Conservation (phyloP, 768 basidiomycete genomes). For the Boletus sensibilis region DNA sequence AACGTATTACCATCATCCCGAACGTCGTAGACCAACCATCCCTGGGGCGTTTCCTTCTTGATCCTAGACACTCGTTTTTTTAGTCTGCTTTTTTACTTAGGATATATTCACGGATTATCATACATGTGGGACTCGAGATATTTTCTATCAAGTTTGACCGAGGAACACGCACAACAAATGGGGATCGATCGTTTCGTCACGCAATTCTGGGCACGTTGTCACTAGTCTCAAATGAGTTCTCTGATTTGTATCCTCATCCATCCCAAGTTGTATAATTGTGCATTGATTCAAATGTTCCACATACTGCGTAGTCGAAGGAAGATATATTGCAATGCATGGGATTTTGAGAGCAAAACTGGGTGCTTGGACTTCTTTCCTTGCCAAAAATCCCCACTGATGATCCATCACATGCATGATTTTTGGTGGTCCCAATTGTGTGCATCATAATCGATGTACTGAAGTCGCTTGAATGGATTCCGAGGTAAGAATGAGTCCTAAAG, state of each 20-base stretch:
- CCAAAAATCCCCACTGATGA: no score
- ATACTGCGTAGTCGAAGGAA: no score
- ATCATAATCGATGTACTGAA: no score
- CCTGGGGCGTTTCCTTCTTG: constrained; percentile 55
- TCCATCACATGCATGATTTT: no score
- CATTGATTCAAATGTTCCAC: background rate
- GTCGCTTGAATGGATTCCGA: no score
- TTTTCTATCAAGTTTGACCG: background rate
- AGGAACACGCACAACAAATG: background rate
- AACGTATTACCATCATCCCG: constrained; percentile 88
- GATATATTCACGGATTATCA: constrained; percentile 5
- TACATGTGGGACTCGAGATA: background rate
- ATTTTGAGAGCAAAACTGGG: no score
- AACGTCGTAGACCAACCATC: constrained; percentile 49
- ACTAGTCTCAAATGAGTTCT: background rate
- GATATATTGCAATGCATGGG: background rate
- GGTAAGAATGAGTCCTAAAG: no score
- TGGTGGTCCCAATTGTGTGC: no score
- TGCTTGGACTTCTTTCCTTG: no score
- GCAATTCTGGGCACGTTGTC: background rate
- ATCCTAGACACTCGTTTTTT: background rate
- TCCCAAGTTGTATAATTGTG: no score
- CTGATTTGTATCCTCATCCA: background rate
- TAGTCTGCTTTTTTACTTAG: background rate
- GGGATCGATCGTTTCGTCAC: background rate